Evolutionary conservation across 495 filamentous ascomycete species (phyloP).

Genomic region (Hypoxylon perforatum): DNA sequence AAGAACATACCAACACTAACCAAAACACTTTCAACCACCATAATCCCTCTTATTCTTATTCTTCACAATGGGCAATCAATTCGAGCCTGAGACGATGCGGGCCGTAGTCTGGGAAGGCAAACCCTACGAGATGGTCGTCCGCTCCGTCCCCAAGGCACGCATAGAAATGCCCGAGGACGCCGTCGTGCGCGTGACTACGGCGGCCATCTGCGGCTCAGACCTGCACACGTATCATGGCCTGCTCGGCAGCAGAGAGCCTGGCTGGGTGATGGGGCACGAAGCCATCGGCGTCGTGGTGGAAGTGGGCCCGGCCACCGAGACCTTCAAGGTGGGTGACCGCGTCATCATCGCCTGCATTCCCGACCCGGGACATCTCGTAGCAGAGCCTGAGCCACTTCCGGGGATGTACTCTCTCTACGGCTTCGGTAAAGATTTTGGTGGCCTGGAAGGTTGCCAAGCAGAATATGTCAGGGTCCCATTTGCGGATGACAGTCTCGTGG

Average conservation of each 20-base stretch:
- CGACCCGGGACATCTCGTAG: no score
- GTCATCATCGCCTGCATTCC: slow-evolving; percentile 54
- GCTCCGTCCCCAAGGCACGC: slow-evolving; percentile 60
- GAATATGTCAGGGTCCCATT: slow-evolving; percentile 68
- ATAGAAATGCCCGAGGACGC: slow-evolving; percentile 65
- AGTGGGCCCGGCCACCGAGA: slow-evolving; percentile 59
- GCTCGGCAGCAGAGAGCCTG: slow-evolving; percentile 63
- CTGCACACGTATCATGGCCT: slow-evolving; percentile 64
- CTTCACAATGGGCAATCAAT: no score
- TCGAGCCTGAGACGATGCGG: no score
- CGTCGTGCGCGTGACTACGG: slow-evolving; percentile 68
- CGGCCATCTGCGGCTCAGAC: slow-evolving; percentile 63
- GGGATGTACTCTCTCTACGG: no score
- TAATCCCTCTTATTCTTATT: no score
- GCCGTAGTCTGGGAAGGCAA: no score
- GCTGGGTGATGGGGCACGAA: slow-evolving; percentile 66
- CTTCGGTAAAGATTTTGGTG: background rate
- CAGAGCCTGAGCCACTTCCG: no score
- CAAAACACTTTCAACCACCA: no score
- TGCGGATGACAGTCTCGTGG: slow-evolving; percentile 50
- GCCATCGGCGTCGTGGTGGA: slow-evolving; percentile 63
- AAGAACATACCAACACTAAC: no score
- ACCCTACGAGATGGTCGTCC: slow-evolving; percentile 56
- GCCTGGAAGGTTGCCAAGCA: slow-evolving; percentile 67
- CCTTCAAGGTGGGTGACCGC: slow-evolving; percentile 63